A percentile compares a stretch with the other conserved stretches of the same genome.
These are phyloP conservation scores for Uronychia binucleata DNA, from an alignment of 73 alveolate species.

Conservation along the genomic window DNA sequence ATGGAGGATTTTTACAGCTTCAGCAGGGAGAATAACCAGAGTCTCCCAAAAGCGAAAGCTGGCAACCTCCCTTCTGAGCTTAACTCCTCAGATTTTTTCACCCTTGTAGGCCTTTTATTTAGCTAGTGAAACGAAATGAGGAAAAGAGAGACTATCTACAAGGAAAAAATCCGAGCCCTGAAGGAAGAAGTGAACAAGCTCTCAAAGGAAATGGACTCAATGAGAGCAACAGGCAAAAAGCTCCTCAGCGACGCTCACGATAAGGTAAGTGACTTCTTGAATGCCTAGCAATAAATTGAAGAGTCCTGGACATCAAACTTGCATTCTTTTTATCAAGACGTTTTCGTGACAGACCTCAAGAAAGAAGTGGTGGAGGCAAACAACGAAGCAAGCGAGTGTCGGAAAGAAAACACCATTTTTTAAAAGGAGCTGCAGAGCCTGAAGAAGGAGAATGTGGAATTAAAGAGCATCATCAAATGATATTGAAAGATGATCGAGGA, in stretches of 20 bases:
- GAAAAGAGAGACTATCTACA: background rate
- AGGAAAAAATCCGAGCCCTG: background rate
- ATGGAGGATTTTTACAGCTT: background rate
- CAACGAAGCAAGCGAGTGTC: background rate
- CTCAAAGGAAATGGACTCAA: background rate
- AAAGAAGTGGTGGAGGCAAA: constrained; percentile 1
- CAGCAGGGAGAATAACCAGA: background rate
- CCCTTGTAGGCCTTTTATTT: background rate
- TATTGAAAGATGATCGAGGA: constrained; percentile 1
- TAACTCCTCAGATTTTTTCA: background rate
- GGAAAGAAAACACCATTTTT: background rate
- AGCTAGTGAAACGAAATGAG: background rate
- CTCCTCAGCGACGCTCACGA: background rate
- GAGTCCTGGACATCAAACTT: background rate
- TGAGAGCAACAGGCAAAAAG: background rate
- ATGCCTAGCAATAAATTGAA: background rate
- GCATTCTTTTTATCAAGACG: constrained; percentile 12
- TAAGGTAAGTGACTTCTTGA: background rate
- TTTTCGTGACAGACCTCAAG: constrained; percentile 9
- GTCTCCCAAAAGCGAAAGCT: background rate
- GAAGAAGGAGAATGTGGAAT: constrained; percentile 3
- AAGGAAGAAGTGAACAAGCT: background rate
- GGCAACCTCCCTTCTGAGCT: background rate
- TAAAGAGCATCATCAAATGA: background rate
- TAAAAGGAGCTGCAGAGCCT: background rate